Evolutionary conservation across 352 stramenopile genomes (phyloP), one percentile per base, ranked within the genome.

Genomic region (Globisporangium cylindrosporum): DNA sequence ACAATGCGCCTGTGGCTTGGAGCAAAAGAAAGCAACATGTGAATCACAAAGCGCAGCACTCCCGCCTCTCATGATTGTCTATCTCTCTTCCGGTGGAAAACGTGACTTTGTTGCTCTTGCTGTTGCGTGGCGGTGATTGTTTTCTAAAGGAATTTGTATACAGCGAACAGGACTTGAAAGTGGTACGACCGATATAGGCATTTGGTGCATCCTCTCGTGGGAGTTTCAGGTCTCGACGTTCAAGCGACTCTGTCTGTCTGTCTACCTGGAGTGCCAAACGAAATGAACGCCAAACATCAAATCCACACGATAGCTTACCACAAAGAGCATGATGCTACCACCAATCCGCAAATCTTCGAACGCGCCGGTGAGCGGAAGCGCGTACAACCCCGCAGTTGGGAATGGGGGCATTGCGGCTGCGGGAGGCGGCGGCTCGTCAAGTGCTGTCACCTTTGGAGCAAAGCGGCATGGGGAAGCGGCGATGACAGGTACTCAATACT

Each of bases 321-420:
- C 36, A 64, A 15, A 38, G 22, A 60, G 20, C 25, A 78, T 71
- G 63, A 84, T 89, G 78, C 54, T 89, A 8, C 76, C 80, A 41
- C 78, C 78, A 14, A 87, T 87, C 67, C 64, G 81, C 69, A 82
- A 85, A 67, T 77, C 69, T 4, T 38, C 60, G 3, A 77, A 64
- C 18, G 65, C 69, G 32, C 67, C 59, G 6, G 58, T 64, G 5
- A 34, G 24, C 48, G 34, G 18, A 18, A 57, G 24, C 20, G 25
- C 41, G 12, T 36, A 55, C 24, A 55, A 36, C 24, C 43, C 53
- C 8, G 20, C 56, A 34, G 36, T 41, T 32, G 61, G 29, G 48
- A 62, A 20, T 56, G 3, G 32, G 10, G 32, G 38, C 36, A 56
- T 6, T 9, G 25, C 46, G 18, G 14, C 18, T 27, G 53, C 53